Evolutionary conservation across 371 early-diverging fungal species (phyloP).

Genomic region (Haplosporangium sp.): DNA sequence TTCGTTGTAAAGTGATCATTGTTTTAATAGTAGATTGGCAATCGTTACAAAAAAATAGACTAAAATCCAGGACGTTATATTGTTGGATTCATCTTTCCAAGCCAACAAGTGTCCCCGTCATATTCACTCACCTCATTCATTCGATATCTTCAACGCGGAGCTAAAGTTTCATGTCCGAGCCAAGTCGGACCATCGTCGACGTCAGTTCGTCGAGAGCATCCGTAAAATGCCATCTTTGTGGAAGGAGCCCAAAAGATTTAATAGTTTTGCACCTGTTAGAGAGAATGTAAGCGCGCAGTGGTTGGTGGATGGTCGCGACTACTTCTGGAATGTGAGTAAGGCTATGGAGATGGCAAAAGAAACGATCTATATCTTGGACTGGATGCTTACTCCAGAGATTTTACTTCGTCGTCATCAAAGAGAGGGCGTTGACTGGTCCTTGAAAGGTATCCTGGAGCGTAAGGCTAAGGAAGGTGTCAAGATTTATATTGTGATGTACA

Average conservation of each 20-base stretch:
- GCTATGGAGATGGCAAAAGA: constrained; percentile 83
- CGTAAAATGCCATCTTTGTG: constrained; percentile 54
- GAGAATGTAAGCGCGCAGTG: constrained; percentile 73
- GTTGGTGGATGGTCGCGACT: constrained; percentile 87
- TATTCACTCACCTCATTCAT: constrained; percentile 49
- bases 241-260: constrained; percentile 65
- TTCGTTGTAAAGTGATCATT: not conserved
- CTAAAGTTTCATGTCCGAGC: constrained; percentile 53
- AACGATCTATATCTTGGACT: constrained; percentile 89
- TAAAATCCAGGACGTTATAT: constrained; percentile 53
- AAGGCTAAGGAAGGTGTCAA: constrained; percentile 91
- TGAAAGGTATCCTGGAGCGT: constrained; percentile 33
- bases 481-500: constrained; percentile 91
- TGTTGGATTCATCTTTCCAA: constrained; percentile 50
- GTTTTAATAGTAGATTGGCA: not conserved
- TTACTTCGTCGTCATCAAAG: constrained; percentile 57
- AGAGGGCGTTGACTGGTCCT: constrained; percentile 37
- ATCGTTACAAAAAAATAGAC: constrained; percentile 22
- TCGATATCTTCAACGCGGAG: constrained; percentile 50
- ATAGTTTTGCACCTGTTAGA: constrained; percentile 88
- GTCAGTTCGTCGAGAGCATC: constrained; percentile 53
- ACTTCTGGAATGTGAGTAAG: constrained; percentile 84
- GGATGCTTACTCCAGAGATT: constrained; percentile 92
- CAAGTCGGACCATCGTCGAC: constrained; percentile 49
- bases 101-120: constrained; percentile 48